Evolutionary conservation across 139 green algal genomes (phyloP), one percentile per base, ranked within the genome.

Genomic region (Choricystis sp.): DNA sequence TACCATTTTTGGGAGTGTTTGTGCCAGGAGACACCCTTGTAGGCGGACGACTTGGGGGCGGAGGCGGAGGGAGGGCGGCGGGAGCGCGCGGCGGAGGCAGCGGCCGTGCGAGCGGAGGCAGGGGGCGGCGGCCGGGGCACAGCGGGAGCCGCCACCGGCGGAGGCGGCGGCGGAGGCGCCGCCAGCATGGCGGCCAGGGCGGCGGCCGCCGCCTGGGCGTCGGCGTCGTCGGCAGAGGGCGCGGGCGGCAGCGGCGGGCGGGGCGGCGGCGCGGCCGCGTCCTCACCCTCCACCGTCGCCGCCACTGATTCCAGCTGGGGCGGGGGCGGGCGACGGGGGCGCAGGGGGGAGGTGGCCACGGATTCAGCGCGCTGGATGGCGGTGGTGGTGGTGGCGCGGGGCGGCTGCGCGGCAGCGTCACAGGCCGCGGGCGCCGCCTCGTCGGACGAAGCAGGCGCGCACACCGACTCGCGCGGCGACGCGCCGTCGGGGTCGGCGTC

Each of bases 1-100:
- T 64, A 67, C 72, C 68, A 78, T 57, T 68, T 67, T 30, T 65
- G 57, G 56, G 63, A 69, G 61, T 62, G 68, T 60, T 68, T 61
- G 62, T 71, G 59, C 67, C 68, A 78, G 65, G 48, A 62, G 4
- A 78, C 68, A 31, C 71, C 71, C 29, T 62, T 70, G 64, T 49
- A 70, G 28, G 31, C 16, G 29, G 23, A 48, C 49, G 55, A 58
- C 28, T 62, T 26, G 52, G 24, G 2, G 27, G 27, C 25, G 14
- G 20, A 27, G 25, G 56, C 56, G 29, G 20, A 29, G 1, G 26
- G 22, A 20, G 22, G 26, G 26, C 25, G 16, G 3, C 3, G 4
- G 3, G n/a, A n/a, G n/a, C n/a, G n/a, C n/a, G n/a, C n/a, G n/a
- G n/a, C n/a, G n/a, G n/a, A n/a, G n/a, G n/a, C n/a, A n/a, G n/a